Evolutionary conservation across 768 basidiomycete genomes (phyloP).

Genomic region (Gymnopilus junonius): DNA sequence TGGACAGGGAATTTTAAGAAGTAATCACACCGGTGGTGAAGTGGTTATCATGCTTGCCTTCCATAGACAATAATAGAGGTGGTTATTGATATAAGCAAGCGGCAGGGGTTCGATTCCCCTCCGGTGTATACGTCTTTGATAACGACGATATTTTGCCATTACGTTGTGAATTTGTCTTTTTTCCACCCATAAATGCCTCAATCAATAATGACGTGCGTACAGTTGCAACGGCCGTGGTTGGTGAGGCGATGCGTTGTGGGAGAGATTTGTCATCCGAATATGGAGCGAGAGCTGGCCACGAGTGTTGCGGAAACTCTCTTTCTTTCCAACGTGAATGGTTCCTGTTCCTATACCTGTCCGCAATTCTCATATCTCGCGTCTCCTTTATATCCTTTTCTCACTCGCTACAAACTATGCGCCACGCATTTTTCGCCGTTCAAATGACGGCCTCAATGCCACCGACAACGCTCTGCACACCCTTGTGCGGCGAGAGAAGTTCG

Average conservation of each 20-base stretch:
- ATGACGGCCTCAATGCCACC: conserved; percentile 8
- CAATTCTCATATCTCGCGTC: conserved; percentile 45
- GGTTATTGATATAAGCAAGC: conserved; percentile 42
- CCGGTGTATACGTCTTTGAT: conserved; percentile 44
- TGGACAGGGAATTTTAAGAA: not conserved
- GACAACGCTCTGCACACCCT: conserved; percentile 9
- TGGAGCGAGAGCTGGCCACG: not conserved
- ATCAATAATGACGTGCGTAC: too few species aligned
- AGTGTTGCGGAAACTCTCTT: not conserved
- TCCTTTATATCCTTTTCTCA: conserved; percentile 48
- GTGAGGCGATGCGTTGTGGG: conserved; percentile 5
- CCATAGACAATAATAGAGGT: not conserved
- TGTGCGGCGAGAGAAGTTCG: conserved; percentile 33
- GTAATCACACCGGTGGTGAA: conserved; percentile 10
- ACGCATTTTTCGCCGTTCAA: conserved; percentile 34
- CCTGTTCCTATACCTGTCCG: conserved; percentile 41
- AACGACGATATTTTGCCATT: too few species aligned
- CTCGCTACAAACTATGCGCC: conserved; percentile 49
- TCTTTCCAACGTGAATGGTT: conserved; percentile 42
- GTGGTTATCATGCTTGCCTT: conserved; percentile 19
- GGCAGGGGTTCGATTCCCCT: conserved; percentile 78
- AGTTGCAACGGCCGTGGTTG: not conserved
- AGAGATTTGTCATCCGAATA: conserved; percentile 10
- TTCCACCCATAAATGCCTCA: too few species aligned
- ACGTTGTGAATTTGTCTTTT: too few species aligned